Base-by-base conservation (phyloP, 805 yeast species). In the Candida mattraensis region DNA sequence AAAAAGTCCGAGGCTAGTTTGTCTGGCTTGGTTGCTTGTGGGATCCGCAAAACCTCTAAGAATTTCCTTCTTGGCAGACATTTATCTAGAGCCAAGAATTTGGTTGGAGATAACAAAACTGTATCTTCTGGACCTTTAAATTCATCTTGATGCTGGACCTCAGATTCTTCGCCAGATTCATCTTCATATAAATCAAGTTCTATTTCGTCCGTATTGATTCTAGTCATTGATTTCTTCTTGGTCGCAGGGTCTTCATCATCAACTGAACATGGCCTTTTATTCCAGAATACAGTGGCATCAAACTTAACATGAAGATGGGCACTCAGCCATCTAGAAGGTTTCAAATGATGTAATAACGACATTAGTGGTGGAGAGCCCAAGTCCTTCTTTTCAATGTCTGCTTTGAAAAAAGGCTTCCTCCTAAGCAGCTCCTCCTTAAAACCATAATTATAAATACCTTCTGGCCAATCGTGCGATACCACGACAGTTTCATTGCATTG, bases 381-480 rank as follows among this genome's bases (percentile, higher is more conserved):
- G 12, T 63, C 63, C 1, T 78, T 76, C 2, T 61, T 61, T 2
- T 67, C 60, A 1, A 88, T 71, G 57, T 91, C 98, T 2, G 52
- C 50, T 40, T 62, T 66, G 57, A 93, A 85, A 51, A 70, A 83
- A 0, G 83, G 86, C 56, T 93, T 93, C 9, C 50, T 45, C 18
- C 54, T 51, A 16, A 91, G 50, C 8, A 93, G 62, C 16, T 48
- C 39, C 0, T 57, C 44, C n/a, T 67, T 12, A 49, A 84, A 58
- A 0, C 97, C 98, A 56, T 73, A 62, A 5, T 75, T 61, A 27
- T 72, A 83, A 7, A 89, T 79, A 3, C 84, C 86, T 25, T 70
- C 79, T 0, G 99, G 99, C 99, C 99, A 93, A 64, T 93, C 99
- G 60, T 93, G 99, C 20, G 86, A 75, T 35, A 91, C 42, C 55